Conservation (phyloP, 495 filamentous ascomycete genomes). For the Hypomontagnella monticulosa region DNA sequence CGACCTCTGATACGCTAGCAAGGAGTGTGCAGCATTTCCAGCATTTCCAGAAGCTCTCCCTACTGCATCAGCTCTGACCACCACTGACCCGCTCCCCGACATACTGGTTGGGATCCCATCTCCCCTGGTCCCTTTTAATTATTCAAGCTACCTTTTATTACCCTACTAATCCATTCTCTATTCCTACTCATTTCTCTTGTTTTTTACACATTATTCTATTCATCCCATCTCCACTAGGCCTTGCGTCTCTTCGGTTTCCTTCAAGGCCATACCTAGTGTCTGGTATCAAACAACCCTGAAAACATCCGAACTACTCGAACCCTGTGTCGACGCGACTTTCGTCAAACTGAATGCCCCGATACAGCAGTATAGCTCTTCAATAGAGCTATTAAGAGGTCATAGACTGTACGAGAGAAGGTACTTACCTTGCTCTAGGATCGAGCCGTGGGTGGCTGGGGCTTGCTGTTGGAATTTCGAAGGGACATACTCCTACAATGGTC, state of each 20-base stretch:
- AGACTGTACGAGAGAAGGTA: slow-evolving; percentile 33
- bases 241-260: slow-evolving; percentile 11
- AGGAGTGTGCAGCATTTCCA: slow-evolving; percentile 46
- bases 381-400: slow-evolving; percentile 42
- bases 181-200: slow-evolving; percentile 42
- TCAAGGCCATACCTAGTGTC: slow-evolving; percentile 1
- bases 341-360: slow-evolving; percentile 43
- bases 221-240: slow-evolving; percentile 16
- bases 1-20: slow-evolving; percentile 46
- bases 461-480: slow-evolving; percentile 3
- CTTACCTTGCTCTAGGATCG: slow-evolving; percentile 30
- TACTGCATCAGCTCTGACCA: slow-evolving; percentile 42
- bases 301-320: slow-evolving; percentile 5
- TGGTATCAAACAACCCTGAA: slow-evolving; percentile 27
- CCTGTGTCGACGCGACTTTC: slow-evolving; percentile 20
- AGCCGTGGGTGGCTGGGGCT: not conserved
- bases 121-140: slow-evolving; percentile 46
- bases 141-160: slow-evolving; percentile 33
- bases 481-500: slow-evolving; percentile 24
- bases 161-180: slow-evolving; percentile 44
- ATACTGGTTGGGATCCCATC: slow-evolving; percentile 43
- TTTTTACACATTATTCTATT: slow-evolving; percentile 16
- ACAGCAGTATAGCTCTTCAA: slow-evolving; percentile 43
- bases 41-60: slow-evolving; percentile 45
- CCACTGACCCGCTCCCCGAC: slow-evolving; percentile 44